Base-by-base conservation (phyloP, 768 basidiomycete species). In the Boletellus ananas region DNA sequence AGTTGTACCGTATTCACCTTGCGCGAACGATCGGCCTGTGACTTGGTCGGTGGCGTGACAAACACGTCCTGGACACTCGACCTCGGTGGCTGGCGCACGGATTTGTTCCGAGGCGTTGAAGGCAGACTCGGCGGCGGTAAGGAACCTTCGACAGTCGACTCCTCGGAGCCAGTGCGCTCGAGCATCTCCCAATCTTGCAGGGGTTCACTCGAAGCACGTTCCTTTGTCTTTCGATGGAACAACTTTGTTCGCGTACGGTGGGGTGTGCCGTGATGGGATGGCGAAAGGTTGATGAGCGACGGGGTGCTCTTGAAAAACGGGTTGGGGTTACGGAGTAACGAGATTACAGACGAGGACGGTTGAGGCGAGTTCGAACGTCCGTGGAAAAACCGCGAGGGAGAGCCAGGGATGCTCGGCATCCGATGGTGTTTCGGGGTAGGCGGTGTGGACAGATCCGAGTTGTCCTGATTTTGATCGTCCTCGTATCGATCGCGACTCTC, bases 231-330 rank as follows among this genome's bases (percentile, higher is more conserved):
- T 38, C 68, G 59, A 48, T 70, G 66, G 45, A 68, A 68, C 23
- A 69, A n/a, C 29, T 69, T 67, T 7, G 64, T 46, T 34, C 68
- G 66, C 33, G 66, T 48, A 45, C 69, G 62, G 10, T 57, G 52
- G 14, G 65, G 48, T 34, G 55, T 62, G 42, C 68, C 66, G 33
- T 69, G 65, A 8, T 64, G 59, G 20, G 68, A 66, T 4, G 66
- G 64, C 1, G 67, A 66, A n/a, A 63, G 21, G 33, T 64, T 68
- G 23, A 64, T 55, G 1, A 67, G 39, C 42, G 67, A 68, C 3
- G 67, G 62, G 9, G 67, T 64, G 21, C 68, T 68, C 64, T 68
- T 68, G 23, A 68, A 68, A 42, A 68, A 66, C 7, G 67, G 68
- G 44, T 56, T 70, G 27, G 66, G 68, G 27, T 70, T 70, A 13